phyloP scores from a whole-genome alignment of 2,329 filamentous ascomycete species.

The Pseudogymnoascus sp. region DNA sequence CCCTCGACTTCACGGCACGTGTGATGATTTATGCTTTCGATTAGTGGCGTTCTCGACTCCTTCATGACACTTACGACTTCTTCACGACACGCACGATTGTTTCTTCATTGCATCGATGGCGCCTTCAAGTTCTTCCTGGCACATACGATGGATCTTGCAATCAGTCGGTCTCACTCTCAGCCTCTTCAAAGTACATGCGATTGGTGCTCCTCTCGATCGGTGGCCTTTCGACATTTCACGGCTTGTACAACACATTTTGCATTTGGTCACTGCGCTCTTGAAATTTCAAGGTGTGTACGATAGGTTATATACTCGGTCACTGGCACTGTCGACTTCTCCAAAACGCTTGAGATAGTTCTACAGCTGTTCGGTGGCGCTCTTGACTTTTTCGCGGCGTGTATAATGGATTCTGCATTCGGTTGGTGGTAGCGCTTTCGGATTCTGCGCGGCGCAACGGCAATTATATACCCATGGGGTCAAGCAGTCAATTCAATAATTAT shows the following conservation, averaged over 20 bases:
- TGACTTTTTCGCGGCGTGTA: background rate
- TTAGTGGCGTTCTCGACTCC: background rate
- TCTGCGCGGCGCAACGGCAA: background rate
- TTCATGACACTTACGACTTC: background rate
- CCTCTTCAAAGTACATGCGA: background rate
- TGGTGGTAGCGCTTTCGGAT: background rate
- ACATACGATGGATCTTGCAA: too few species aligned
- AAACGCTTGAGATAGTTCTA: background rate
- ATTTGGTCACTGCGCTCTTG: background rate
- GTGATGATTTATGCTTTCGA: too few species aligned
- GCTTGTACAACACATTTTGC: too few species aligned
- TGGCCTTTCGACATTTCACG: too few species aligned
- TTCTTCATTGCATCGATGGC: background rate
- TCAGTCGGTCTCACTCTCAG: too few species aligned
- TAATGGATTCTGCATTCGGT: background rate
- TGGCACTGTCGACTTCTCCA: background rate
- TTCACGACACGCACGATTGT: background rate
- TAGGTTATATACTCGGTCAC: too few species aligned
- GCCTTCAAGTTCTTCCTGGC: background rate
- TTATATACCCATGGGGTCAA: background rate
- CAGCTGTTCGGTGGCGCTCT: background rate
- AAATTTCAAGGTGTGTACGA: too few species aligned
- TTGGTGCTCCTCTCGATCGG: too few species aligned
- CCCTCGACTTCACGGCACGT: too few species aligned
- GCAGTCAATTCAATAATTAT: background rate